Base-by-base conservation (phyloP, 805 yeast species). In the Lachancea thermotolerans region DNA sequence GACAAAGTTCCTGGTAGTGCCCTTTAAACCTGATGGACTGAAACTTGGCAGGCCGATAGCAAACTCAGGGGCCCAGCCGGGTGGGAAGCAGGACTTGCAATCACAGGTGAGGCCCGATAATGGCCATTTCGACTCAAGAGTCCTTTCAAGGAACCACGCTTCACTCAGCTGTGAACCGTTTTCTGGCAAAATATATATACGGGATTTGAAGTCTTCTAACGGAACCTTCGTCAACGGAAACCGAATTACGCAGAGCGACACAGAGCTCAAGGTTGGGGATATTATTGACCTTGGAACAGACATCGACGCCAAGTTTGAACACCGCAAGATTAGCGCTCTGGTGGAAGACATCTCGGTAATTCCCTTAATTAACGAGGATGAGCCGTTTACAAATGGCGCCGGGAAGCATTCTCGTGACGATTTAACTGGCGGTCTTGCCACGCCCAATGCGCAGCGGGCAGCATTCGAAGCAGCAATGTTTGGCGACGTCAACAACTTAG, bases 61-160 rank as follows among this genome's bases (percentile, higher is more conserved):
- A 7, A 55, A 52, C 32, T 41, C 42, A 16, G 40, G 31, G 12
- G 41, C 31, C 17, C 49, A 70, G 29, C 37, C 25, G 30, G 43
- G 25, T 39, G 55, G 48, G n/a, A 59, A 50, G 39, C 49, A 83
- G 51, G 71, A 71, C 30, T 44, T 51, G 10, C 57, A 51, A 10
- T 55, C 58, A 8, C 66, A 69, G 33, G 82, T 83, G 0, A 67
- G 71, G 27, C 67, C 85, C 2, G 82, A 85, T 32, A 95, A 95
- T 61, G 99, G 98, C 0, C 90, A 77, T 62, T 93, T 93, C 59
- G 98, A 93, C 66, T 87, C 96, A 10, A 72, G 98, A 27, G 98
- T 95, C 10, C 74, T 93, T 38, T 82, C 95, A 15, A 72, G 99
- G 52, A 93, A 86, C 58, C 99, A 93, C 66, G 99, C 99, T 0